phyloP scores from a whole-genome alignment of 176 grass and related monocot species.

The barley (Hordeum vulgare) region DNA sequence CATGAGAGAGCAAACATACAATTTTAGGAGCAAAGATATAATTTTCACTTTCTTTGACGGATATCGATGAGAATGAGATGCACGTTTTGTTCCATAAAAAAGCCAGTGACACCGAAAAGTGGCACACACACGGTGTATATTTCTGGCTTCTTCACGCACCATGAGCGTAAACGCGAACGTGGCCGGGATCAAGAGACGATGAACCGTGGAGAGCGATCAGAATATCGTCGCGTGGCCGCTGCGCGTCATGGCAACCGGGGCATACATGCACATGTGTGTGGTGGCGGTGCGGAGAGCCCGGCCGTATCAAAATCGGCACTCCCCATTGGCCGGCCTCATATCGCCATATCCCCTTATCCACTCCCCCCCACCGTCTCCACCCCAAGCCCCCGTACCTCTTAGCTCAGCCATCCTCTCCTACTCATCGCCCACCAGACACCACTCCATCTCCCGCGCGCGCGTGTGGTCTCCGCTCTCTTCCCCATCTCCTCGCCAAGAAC shows the following conservation, averaged over 20 bases:
- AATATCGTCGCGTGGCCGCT: neutral
- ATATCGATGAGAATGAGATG: no score
- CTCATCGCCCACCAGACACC: neutral
- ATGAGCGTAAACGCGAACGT: no score
- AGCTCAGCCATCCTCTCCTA: neutral
- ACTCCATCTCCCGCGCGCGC: neutral
- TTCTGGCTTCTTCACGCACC: no score
- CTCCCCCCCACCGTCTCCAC: neutral
- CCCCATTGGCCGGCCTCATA: constrained; percentile 68
- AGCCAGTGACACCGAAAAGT: no score
- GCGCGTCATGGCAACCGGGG: neutral
- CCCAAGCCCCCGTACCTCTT: neutral
- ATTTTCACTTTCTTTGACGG: no score
- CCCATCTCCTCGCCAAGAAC: neutral
- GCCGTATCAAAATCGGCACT: constrained; percentile 57
- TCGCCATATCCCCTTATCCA: constrained; percentile 66
- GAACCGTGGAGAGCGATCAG: neutral
- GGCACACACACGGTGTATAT: no score
- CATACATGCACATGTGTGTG: neutral
- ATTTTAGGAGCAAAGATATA: no score
- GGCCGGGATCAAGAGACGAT: no score
- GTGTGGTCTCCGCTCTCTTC: neutral
- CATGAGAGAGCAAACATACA: no score
- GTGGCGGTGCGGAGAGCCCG: neutral
- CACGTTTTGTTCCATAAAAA: no score